These are phyloP conservation scores for Macroventuria anomochaeta DNA, from an alignment of 2,329 filamentous ascomycete genomes.

Conservation along the genomic window DNA sequence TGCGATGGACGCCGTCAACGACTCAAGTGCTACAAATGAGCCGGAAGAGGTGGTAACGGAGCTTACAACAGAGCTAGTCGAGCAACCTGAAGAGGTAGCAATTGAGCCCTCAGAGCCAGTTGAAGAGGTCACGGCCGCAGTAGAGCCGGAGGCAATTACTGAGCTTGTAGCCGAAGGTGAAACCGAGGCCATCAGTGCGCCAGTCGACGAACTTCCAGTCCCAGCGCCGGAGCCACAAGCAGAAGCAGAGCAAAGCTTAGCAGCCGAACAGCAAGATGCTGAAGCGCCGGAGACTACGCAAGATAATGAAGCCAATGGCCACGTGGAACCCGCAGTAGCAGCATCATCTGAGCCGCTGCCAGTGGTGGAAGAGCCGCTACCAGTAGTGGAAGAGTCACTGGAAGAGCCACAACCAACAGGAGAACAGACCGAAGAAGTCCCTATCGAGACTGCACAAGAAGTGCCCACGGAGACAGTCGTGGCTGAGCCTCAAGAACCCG, in stretches of 20 bases:
- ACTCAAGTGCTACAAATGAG: background rate
- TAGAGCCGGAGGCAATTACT: background rate
- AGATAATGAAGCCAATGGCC: background rate
- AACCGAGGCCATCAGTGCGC: constrained; percentile 3
- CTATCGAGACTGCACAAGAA: background rate
- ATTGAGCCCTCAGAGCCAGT: background rate
- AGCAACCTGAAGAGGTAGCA: constrained; percentile 1
- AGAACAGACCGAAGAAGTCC: background rate
- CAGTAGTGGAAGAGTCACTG: background rate
- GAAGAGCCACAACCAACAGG: background rate
- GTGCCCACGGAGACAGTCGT: background rate
- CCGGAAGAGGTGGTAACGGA: constrained; percentile 3
- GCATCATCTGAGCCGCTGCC: background rate
- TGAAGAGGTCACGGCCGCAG: background rate
- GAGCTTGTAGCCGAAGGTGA: constrained; percentile 5
- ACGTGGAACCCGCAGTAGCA: background rate
- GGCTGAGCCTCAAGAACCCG: background rate
- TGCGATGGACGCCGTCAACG: background rate
- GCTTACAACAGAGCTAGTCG: background rate
- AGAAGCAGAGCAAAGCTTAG: constrained; percentile 4
- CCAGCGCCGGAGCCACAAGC: background rate
- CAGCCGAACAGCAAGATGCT: background rate
- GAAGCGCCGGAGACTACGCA: background rate
- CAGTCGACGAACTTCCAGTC: background rate
- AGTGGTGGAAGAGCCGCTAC: background rate